Base-by-base conservation (phyloP, 2,329 filamentous ascomycete species). In the Aphanoascus verrucosus region DNA sequence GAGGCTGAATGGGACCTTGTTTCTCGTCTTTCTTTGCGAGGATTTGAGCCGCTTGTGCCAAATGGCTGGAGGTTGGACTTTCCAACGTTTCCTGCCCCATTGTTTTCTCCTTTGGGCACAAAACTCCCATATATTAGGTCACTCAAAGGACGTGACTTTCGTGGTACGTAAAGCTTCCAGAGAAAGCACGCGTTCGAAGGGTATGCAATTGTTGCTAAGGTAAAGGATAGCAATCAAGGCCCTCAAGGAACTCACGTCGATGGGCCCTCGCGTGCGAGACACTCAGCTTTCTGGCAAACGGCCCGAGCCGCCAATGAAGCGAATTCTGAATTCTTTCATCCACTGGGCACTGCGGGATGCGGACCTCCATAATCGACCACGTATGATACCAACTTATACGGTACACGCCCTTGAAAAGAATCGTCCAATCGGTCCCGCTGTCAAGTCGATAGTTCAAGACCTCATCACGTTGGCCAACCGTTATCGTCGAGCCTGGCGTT, bases 11-110 rank as follows among this genome's bases (percentile, higher is more conserved):
- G 75, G 40, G 71, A 73, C 34, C 65, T 82, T 1, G 76, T 76
- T 58, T 72, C 75, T 54, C 75, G 75, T 54, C 71, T 82, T 31
- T 71, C 72, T 5, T 72, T 76, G 66, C 76, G 79, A 41, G 79
- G 79, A 14, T 75, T 74, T 50, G 78, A 81, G 64, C 75, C 79
- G 8, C 63, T 82, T 1, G 62, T 82, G 11, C 77, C 77, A 1
- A 62, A 64, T 11, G 67, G 67, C 56, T 81, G 78, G 77, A 67
- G 69, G 43, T 63, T 72, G 48, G 78, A 81, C 57, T 80, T 81
- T 57, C 65, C 67, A 7, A 78, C 74, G 14, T 62, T 82, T 12
- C 79, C 79, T 1, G 68, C 73, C 7, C 68, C 70, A 7, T 63
- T 82, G 1, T 82, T 82, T 64, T 71, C 73, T 7, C 34, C 57